A percentile compares a stretch with the other conserved stretches of the same genome.
Conservation (phyloP, 1,284 basidiomycete species). For the Somion occarium region DNA sequence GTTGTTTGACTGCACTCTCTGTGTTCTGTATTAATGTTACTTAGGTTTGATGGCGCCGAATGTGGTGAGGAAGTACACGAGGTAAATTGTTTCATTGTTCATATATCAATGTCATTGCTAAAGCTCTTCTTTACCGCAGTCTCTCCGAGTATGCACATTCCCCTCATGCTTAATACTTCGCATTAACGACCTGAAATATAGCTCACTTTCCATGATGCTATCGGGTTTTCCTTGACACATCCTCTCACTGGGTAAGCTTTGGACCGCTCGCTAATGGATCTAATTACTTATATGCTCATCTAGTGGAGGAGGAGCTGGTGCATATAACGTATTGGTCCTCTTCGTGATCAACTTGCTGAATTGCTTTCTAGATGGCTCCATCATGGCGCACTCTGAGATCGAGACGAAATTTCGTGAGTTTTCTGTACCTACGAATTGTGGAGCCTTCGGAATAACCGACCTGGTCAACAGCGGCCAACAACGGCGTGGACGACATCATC, state of each 20-base stretch:
- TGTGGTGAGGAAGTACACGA: conserved; percentile 12
- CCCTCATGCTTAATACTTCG: not conserved
- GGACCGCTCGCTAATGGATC: not conserved
- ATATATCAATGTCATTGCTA: not conserved
- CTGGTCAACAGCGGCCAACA: conserved; percentile 21
- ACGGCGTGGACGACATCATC: conserved; percentile 31
- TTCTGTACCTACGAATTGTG: not conserved
- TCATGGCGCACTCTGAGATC: conserved; percentile 29
- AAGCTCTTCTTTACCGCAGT: not conserved
- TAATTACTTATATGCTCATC: not conserved
- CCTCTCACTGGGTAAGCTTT: not conserved
- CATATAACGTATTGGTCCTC: too few species aligned
- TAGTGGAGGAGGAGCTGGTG: not conserved
- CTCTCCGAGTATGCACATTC: not conserved
- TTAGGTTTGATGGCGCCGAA: conserved; percentile 8
- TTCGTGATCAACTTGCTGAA: not conserved
- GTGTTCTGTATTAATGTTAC: not conserved
- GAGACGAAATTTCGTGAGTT: conserved; percentile 27
- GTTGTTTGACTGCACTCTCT: not conserved
- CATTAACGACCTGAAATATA: conserved; percentile 5
- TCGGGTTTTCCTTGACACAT: conserved; percentile 14
- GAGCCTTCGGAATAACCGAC: not conserved
- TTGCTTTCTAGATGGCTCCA: conserved; percentile 27
- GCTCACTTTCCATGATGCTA: conserved; percentile 21
- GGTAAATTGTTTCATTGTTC: not conserved